Conservation (phyloP, 345 rosid genomes). For the Linum trigynum region DNA sequence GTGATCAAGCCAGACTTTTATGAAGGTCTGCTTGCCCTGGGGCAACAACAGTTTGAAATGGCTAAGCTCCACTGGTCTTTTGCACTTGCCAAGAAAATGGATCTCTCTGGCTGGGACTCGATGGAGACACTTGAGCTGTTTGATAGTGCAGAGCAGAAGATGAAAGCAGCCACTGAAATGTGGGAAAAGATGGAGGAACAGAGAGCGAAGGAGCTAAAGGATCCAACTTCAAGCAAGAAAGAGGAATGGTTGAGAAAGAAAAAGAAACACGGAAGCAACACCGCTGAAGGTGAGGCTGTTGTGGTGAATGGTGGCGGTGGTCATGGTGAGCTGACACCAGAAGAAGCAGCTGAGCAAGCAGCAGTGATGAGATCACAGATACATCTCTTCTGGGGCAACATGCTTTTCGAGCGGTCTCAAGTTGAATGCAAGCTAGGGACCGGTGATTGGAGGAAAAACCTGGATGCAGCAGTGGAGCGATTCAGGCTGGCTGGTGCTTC, state of each 20-base stretch:
- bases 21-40: conserved; percentile 87
- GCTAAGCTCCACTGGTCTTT: conserved; percentile 96
- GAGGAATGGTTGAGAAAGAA: conserved; percentile 64
- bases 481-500: conserved; percentile 94
- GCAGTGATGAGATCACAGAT: conserved; percentile 94
- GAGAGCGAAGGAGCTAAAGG: conserved; percentile 57
- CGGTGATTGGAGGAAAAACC: conserved; percentile 66
- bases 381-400: conserved; percentile 97
- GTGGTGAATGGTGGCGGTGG: conserved; percentile 10
- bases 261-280: conserved; percentile 54
- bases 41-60: conserved; percentile 97
- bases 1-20: conserved; percentile 83
- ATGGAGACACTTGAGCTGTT: conserved; percentile 63
- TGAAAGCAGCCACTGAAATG: conserved; percentile 88
- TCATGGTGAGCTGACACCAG: conserved; percentile 51
- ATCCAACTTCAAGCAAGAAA: conserved; percentile 60
- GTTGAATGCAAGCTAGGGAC: conserved; percentile 82
- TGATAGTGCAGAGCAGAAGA: conserved; percentile 77
- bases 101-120: conserved; percentile 70
- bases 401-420: conserved; percentile 93
- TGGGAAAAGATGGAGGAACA: conserved; percentile 96
- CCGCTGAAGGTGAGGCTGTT: conserved; percentile 34
- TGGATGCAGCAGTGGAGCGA: conserved; percentile 74
- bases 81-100: conserved; percentile 66
- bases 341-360: conserved; percentile 95